Evolutionary conservation across 2,329 filamentous ascomycete genomes (phyloP).

Genomic region (Trichoderma afroharzianum): DNA sequence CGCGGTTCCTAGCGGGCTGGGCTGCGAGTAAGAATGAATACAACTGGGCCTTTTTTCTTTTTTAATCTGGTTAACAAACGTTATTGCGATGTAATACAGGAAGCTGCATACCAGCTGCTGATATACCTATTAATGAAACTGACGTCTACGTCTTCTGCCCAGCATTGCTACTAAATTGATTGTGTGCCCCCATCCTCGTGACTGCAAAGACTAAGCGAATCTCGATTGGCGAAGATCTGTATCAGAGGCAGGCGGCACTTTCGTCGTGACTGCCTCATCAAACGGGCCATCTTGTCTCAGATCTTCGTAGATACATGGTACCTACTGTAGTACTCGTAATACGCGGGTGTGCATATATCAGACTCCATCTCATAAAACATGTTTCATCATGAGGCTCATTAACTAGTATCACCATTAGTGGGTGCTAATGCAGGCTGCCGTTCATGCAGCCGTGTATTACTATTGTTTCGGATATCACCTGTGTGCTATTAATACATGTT

Average conservation of each 20-base stretch:
- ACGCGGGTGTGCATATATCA: not conserved
- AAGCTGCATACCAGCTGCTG: not conserved
- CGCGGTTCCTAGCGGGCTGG: constrained; percentile 10
- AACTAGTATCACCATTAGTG: not conserved
- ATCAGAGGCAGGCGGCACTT: not conserved
- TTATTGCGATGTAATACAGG: constrained; percentile 11
- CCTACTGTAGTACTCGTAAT: no score
- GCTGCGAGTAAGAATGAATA: not conserved
- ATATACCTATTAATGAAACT: constrained; percentile 15
- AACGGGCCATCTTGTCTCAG: not conserved
- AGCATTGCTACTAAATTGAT: not conserved
- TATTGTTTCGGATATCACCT: not conserved
- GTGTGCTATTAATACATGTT: not conserved
- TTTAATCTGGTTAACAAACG: constrained; percentile 5
- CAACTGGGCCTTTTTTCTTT: constrained; percentile 1
- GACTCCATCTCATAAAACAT: not conserved
- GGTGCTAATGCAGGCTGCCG: not conserved
- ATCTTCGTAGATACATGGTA: not conserved
- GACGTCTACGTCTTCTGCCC: constrained; percentile 4
- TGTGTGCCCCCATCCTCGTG: not conserved
- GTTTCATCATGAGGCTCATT: not conserved
- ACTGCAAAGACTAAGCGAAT: not conserved
- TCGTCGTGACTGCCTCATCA: not conserved
- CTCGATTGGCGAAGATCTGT: not conserved
- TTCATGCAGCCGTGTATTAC: not conserved